Percentiles rank a stretch among this genome's conserved stretches.
These are phyloP conservation scores for Cladochytrium tenue DNA, from an alignment of 371 early-diverging fungal species.

Conservation along the genomic window DNA sequence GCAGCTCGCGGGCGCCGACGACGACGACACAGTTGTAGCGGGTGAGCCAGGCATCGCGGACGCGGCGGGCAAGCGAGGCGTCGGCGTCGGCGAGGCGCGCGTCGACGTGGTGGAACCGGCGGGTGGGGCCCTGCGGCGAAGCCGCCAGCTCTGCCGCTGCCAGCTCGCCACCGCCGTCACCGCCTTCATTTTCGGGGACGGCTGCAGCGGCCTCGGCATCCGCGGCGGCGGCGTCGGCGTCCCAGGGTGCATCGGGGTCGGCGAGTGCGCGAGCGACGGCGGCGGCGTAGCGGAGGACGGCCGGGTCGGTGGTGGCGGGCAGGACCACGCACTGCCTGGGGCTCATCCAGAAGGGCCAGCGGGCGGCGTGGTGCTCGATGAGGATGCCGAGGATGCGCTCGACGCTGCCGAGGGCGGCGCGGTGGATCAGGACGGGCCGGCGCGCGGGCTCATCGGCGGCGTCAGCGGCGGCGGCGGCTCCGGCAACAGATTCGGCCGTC, in stretches of 20 bases:
- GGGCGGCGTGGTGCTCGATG: constrained; percentile 85
- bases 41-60: constrained; percentile 71
- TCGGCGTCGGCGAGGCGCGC: constrained; percentile 45
- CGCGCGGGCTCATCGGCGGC: constrained; percentile 21
- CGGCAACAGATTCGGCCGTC: not conserved
- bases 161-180: constrained; percentile 66
- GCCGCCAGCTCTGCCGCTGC: constrained; percentile 23
- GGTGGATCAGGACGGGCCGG: constrained; percentile 92
- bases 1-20: constrained; percentile 58
- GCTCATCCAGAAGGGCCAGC: constrained; percentile 77
- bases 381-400: constrained; percentile 95
- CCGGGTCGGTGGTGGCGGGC: constrained; percentile 29
- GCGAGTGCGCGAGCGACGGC: constrained; percentile 35
- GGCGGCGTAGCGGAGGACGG: constrained; percentile 31
- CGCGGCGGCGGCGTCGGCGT: constrained; percentile 20
- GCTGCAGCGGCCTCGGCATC: constrained; percentile 32
- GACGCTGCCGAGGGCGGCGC: constrained; percentile 91
- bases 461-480: not conserved
- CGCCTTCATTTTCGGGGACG: constrained; percentile 47
- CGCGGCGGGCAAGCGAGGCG: constrained; percentile 51
- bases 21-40: constrained; percentile 61
- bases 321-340: constrained; percentile 66
- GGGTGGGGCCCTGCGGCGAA: constrained; percentile 3
- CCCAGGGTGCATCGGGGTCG: constrained; percentile 29
- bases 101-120: constrained; percentile 48